These are phyloP conservation scores for Penicillium waksmanii DNA, from an alignment of 495 filamentous ascomycete species.

Conservation along the genomic window DNA sequence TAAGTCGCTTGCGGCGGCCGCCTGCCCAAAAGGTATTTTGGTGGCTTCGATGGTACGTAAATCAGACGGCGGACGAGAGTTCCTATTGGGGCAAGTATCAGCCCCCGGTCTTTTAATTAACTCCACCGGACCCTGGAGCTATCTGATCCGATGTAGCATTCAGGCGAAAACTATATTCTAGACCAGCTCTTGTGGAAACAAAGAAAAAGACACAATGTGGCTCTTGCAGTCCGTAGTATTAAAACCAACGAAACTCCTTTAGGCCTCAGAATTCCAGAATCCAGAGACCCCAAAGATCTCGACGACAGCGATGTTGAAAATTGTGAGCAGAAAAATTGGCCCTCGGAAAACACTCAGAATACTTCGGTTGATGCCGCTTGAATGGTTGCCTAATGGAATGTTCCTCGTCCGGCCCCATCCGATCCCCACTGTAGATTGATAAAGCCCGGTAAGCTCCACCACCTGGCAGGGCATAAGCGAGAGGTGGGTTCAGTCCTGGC, in stretches of 20 bases:
- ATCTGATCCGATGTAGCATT: conserved; percentile 6
- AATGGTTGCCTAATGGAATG: conserved; percentile 1
- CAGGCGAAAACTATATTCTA: background rate
- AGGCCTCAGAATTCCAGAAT: background rate
- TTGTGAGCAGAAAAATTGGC: background rate
- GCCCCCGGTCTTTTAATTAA: background rate
- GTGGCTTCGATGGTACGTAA: background rate
- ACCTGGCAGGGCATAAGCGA: background rate
- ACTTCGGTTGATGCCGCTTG: conserved; percentile 1
- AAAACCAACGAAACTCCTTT: background rate
- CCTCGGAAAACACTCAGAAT: background rate
- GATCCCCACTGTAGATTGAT: conserved; percentile 6
- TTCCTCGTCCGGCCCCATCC: conserved; percentile 1
- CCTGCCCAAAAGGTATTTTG: background rate
- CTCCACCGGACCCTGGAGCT: background rate
- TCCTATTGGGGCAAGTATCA: conserved; percentile 6
- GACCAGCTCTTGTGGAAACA: background rate
- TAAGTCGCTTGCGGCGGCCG: background rate
- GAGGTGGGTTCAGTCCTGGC: background rate
- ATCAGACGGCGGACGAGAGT: background rate
- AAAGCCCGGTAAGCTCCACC: background rate
- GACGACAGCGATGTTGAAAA: no score
- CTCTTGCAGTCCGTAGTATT: no score
- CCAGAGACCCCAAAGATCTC: background rate
- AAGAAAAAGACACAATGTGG: no score